Conservation (phyloP, 768 basidiomycete species). For the Tricholoma furcatifolium region DNA sequence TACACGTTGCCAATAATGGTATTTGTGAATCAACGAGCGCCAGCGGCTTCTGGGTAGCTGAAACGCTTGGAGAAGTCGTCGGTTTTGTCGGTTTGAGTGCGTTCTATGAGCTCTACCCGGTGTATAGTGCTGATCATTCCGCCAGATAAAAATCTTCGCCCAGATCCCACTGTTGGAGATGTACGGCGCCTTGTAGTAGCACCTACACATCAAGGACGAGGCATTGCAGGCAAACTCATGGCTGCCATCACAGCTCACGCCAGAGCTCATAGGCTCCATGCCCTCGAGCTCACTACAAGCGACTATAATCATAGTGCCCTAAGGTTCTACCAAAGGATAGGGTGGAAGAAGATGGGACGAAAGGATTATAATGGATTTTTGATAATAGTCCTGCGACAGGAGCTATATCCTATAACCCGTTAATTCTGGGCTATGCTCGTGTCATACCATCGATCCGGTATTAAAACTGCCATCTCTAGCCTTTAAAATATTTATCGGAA, state of each 20-base stretch:
- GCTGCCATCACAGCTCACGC: constrained; percentile 12
- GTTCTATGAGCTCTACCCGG: background rate
- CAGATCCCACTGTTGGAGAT: constrained; percentile 10
- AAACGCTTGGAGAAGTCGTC: constrained; percentile 8
- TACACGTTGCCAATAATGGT: constrained; percentile 2
- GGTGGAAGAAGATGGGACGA: constrained; percentile 8
- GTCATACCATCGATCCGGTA: too few relatives aligned
- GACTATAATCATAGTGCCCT: constrained; percentile 12
- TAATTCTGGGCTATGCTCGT: too few relatives aligned
- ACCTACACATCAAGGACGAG: constrained; percentile 9
- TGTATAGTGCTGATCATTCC: background rate
- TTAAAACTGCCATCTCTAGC: too few relatives aligned
- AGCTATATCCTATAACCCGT: background rate
- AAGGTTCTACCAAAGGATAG: constrained; percentile 12
- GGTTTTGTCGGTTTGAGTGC: constrained; percentile 18
- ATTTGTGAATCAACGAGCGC: constrained; percentile 5
- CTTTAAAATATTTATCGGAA: too few relatives aligned
- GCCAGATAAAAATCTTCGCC: background rate
- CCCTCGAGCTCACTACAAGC: constrained; percentile 16
- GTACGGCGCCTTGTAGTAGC: constrained; percentile 14
- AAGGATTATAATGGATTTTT: constrained; percentile 8
- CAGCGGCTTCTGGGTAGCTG: constrained; percentile 17
- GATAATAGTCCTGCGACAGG: constrained; percentile 5
- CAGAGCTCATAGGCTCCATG: constrained; percentile 3
- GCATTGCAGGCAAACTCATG: constrained; percentile 15